A percentile compares a stretch with the other conserved stretches of the same genome.
These are phyloP conservation scores for Letharia columbiana DNA, from an alignment of 495 filamentous ascomycete species.

Conservation along the genomic window DNA sequence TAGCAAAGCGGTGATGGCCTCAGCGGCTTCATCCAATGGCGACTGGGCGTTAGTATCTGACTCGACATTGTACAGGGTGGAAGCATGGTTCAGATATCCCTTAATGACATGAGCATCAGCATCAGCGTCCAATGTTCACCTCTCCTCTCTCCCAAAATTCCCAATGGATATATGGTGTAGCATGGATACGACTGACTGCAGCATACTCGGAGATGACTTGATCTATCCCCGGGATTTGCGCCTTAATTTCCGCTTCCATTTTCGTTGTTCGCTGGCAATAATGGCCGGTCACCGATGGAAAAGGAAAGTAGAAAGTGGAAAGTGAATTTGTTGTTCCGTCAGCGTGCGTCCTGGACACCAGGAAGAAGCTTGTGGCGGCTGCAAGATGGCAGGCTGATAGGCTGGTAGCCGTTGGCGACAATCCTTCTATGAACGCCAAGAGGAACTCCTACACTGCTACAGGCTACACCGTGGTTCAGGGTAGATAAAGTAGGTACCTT, in stretches of 20 bases:
- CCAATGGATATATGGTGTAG: too few species aligned
- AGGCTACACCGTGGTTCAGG: too few species aligned
- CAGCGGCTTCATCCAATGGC: slow-evolving; percentile 75
- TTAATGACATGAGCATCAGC: slow-evolving; percentile 27
- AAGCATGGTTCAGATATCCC: slow-evolving; percentile 90
- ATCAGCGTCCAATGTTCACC: slow-evolving; percentile 10
- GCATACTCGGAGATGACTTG: slow-evolving; percentile 88
- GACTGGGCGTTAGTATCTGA: slow-evolving; percentile 57
- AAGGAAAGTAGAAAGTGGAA: too few species aligned
- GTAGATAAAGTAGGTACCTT: too few species aligned
- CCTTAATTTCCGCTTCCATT: slow-evolving; percentile 90
- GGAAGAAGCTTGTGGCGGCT: not conserved
- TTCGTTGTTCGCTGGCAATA: not conserved
- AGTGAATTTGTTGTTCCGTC: too few species aligned
- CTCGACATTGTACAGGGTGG: slow-evolving; percentile 71
- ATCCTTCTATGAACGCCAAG: too few species aligned
- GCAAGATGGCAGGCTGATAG: not conserved
- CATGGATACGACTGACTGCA: slow-evolving; percentile 39
- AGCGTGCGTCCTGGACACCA: too few species aligned
- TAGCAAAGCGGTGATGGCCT: slow-evolving; percentile 73
- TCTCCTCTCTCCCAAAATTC: not conserved
- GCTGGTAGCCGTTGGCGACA: not conserved
- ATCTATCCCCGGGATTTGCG: slow-evolving; percentile 81
- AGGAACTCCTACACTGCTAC: too few species aligned
- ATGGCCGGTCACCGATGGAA: not conserved